A percentile compares a stretch with the other conserved stretches of the same genome.
Conservation (phyloP, 768 basidiomycete genomes). For the Boletus vinaceobasis region DNA sequence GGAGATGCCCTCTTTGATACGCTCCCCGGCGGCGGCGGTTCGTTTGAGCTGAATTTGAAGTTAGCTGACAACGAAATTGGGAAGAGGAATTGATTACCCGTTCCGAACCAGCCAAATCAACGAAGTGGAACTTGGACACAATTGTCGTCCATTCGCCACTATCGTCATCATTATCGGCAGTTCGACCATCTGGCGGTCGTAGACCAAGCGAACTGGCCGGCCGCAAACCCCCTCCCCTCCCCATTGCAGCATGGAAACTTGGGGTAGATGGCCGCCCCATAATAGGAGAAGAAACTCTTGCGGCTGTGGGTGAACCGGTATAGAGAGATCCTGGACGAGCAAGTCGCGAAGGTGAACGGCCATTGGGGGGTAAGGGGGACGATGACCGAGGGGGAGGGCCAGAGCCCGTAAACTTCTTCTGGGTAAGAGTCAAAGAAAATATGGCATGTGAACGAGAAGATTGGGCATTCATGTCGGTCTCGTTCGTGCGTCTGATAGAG, state of each 20-base stretch:
- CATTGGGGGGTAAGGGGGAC: constrained; percentile 69
- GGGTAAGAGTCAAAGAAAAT: constrained; percentile 91
- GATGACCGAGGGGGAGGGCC: constrained; percentile 69
- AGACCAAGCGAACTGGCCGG: constrained; percentile 79
- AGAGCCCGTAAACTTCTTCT: constrained; percentile 80
- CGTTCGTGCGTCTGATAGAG: constrained; percentile 87
- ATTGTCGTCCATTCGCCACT: constrained; percentile 84
- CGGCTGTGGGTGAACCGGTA: constrained; percentile 33
- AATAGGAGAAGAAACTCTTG: constrained; percentile 71
- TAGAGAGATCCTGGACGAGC: constrained; percentile 83
- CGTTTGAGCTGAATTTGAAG: constrained; percentile 71
- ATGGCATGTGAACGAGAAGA: constrained; percentile 98
- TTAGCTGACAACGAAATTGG: constrained; percentile 13
- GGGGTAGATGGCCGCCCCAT: constrained; percentile 77
- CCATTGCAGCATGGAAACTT: constrained; percentile 73
- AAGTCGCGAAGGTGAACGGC: constrained; percentile 75
- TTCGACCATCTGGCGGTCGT: constrained; percentile 48
- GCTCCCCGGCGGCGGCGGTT: constrained; percentile 92
- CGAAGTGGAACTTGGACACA: constrained; percentile 96
- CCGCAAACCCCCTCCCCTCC: constrained; percentile 60
- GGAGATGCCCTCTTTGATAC: constrained; percentile 98
- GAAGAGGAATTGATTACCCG: constrained; percentile 47
- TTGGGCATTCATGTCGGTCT: constrained; percentile 99
- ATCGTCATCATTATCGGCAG: constrained; percentile 51
- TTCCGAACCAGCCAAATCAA: constrained; percentile 96